A percentile compares a stretch with the other conserved stretches of the same genome.
Evolutionary conservation across 768 basidiomycete species (phyloP).

Genomic region (Cubamyces lactineus): DNA sequence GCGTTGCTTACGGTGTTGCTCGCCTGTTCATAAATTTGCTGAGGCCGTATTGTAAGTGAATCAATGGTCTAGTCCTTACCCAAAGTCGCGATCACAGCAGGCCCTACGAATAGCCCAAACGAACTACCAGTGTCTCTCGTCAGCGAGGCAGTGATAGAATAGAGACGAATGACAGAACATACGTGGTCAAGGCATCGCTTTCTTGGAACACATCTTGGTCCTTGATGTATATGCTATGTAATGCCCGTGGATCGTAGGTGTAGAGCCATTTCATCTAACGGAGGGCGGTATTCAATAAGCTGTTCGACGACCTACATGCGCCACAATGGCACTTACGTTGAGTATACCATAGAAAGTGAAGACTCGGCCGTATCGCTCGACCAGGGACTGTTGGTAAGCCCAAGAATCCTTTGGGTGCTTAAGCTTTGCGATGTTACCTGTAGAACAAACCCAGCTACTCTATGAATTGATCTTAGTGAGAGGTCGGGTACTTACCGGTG

Average conservation of each 20-base stretch:
- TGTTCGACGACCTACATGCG: too few relatives aligned
- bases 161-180: background rate
- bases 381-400: background rate
- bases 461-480: too few relatives aligned
- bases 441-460: too few relatives aligned
- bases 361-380: background rate
- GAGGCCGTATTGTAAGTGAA: background rate
- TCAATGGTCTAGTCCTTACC: conserved; percentile 8
- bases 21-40: background rate
- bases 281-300: too few relatives aligned
- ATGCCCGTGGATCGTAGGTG: conserved; percentile 11
- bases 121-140: conserved; percentile 28
- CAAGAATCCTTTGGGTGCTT: background rate
- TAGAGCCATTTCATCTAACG: background rate
- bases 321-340: background rate
- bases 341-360: conserved; percentile 1
- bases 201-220: conserved; percentile 18
- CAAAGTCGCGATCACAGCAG: conserved; percentile 19
- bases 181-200: conserved; percentile 22
- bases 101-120: conserved; percentile 25
- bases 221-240: conserved; percentile 19
- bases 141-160: background rate
- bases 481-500: background rate
- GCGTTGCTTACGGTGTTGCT: conserved; percentile 27
- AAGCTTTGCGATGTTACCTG: background rate